Percentiles rank a stretch among this genome's conserved stretches.
Conservation (phyloP, 768 basidiomycete species). For the Cystofilobasidium ferigula region DNA sequence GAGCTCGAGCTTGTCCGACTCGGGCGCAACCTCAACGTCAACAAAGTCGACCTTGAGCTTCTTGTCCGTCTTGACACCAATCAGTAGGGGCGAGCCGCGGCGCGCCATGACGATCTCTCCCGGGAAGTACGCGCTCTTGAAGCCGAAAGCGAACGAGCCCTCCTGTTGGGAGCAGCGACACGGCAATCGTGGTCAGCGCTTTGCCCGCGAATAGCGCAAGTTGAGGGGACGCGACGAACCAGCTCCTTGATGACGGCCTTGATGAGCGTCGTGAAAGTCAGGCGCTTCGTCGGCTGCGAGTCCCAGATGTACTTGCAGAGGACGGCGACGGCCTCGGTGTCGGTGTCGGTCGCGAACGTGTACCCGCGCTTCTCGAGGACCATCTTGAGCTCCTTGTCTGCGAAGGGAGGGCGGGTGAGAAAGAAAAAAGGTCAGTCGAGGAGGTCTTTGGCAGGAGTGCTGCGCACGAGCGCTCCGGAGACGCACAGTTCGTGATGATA, state of each 20-base stretch:
- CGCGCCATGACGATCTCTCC: slow-evolving; percentile 92
- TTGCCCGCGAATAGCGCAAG: neutral
- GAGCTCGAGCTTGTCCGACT: slow-evolving; percentile 41
- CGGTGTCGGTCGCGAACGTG: slow-evolving; percentile 87
- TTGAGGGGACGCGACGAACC: slow-evolving; percentile 32
- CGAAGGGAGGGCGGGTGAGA: neutral
- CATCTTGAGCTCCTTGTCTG: slow-evolving; percentile 62
- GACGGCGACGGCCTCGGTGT: slow-evolving; percentile 94
- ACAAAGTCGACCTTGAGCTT: slow-evolving; percentile 99
- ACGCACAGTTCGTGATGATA: slow-evolving; percentile 79
- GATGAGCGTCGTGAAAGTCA: slow-evolving; percentile 80
- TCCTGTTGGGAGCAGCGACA: slow-evolving; percentile 42
- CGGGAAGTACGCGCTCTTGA: slow-evolving; percentile 93
- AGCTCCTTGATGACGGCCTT: slow-evolving; percentile 95
- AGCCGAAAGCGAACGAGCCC: slow-evolving; percentile 97
- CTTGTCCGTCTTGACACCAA: slow-evolving; percentile 99
- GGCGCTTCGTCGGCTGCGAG: slow-evolving; percentile 70
- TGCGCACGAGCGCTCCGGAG: too few species aligned
- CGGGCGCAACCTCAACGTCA: slow-evolving; percentile 83
- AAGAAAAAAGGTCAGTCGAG: neutral
- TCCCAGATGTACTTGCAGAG: slow-evolving; percentile 95
- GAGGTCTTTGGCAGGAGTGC: neutral
- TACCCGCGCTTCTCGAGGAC: slow-evolving; percentile 94
- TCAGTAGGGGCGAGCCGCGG: slow-evolving; percentile 86
- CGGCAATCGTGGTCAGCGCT: neutral